Evolutionary conservation across 169 alveolate species (phyloP).

Genomic region (Plasmodium fragile): DNA sequence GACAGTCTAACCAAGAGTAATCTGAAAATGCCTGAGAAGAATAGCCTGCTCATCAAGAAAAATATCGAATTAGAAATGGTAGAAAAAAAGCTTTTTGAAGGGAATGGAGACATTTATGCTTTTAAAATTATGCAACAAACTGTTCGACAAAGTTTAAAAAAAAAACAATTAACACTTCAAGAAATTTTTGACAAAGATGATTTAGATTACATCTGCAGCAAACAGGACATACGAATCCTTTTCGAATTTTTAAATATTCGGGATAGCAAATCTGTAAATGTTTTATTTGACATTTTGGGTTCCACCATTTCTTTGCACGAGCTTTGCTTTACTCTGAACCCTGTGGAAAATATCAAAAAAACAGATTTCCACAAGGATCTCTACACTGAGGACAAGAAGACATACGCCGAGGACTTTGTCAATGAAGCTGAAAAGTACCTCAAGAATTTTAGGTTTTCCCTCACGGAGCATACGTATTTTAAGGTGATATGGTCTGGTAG

Average conservation of each 20-base stretch:
- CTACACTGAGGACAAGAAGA: not conserved
- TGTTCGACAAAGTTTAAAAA: constrained; percentile 67
- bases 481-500: constrained; percentile 75
- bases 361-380: constrained; percentile 24
- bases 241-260: constrained; percentile 55
- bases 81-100: constrained; percentile 70
- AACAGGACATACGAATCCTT: constrained; percentile 43
- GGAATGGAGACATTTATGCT: constrained; percentile 70
- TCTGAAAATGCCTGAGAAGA: constrained; percentile 13
- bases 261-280: constrained; percentile 32
- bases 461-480: constrained; percentile 68
- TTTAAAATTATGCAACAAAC: constrained; percentile 75
- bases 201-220: constrained; percentile 60
- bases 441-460: constrained; percentile 42
- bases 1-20: constrained; percentile 14
- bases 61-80: constrained; percentile 60
- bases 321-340: constrained; percentile 54
- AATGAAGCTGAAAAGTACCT: constrained; percentile 26
- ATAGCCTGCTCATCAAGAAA: constrained; percentile 15
- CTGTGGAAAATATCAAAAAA: constrained; percentile 29
- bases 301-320: constrained; percentile 50
- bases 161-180: constrained; percentile 63
- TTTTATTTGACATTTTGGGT: constrained; percentile 71
- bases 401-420: constrained; percentile 13
- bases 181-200: constrained; percentile 67